These are phyloP conservation scores for Aspergillus pseudoterreus DNA, from an alignment of 2,329 filamentous ascomycete species.

Conservation along the genomic window DNA sequence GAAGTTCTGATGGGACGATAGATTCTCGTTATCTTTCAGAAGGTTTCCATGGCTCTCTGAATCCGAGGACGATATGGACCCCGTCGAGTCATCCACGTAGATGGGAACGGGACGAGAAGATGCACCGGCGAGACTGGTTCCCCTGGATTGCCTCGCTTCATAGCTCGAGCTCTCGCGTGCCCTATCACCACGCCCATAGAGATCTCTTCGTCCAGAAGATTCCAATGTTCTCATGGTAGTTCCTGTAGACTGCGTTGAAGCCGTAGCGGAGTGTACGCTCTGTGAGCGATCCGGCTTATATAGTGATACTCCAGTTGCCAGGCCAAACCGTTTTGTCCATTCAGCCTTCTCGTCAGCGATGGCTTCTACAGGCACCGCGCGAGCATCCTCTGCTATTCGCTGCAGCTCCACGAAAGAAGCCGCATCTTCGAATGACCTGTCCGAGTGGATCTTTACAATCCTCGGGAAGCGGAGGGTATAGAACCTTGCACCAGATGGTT, in stretches of 20 bases:
- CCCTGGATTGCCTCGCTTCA: not conserved
- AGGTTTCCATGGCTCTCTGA: conserved; percentile 1
- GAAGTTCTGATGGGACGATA: conserved; percentile 12
- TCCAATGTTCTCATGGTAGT: not conserved
- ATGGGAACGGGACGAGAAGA: conserved; percentile 13
- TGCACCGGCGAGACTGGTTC: not conserved
- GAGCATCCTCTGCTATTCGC: conserved; percentile 58
- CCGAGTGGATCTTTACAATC: conserved; percentile 72
- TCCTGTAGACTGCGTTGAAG: conserved; percentile 8
- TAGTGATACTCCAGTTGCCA: conserved; percentile 39
- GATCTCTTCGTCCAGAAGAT: not conserved
- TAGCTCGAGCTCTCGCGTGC: not conserved
- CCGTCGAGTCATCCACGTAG: conserved; percentile 16
- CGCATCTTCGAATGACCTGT: conserved; percentile 66
- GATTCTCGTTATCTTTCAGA: conserved; percentile 20
- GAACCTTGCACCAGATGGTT: conserved; percentile 63
- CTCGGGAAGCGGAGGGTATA: conserved; percentile 74
- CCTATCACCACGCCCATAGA: not conserved
- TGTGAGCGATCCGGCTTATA: conserved; percentile 25
- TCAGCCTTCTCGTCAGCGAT: conserved; percentile 58
- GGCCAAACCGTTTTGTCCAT: conserved; percentile 61
- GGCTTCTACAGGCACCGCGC: conserved; percentile 47
- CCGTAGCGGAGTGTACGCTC: conserved; percentile 18
- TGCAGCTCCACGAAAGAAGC: conserved; percentile 69
- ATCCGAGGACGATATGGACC: not conserved